Evolutionary conservation across 2,329 filamentous ascomycete species (phyloP), one percentile per base, ranked within the genome.

Genomic region (Aureobasidium sp.): DNA sequence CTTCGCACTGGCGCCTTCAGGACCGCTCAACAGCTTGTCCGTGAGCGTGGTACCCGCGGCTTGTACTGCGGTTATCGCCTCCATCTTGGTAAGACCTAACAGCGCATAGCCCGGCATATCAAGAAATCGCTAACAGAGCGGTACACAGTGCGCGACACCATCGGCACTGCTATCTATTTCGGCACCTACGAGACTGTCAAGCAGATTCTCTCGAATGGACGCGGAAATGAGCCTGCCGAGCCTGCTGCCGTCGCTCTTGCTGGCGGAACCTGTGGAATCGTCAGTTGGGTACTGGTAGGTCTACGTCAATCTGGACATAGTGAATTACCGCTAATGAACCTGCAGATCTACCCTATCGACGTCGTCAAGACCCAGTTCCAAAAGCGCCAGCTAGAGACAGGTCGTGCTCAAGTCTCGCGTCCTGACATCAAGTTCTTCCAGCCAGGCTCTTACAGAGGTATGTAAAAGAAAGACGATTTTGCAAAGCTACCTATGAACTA

Each of bases 141-240:
- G 15, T 41, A 22, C 45, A 27, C 66, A 90, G 89, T 92, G 69
- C 84, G 90, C 64, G 90, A 95, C 74, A 92, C 89, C 0, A 79
- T 94, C 64, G 90, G 90, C 60, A 95, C 90, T 1, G 84, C 85
- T 34, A 90, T 93, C 63, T 95, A 95, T 74, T 95, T 95, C 71
- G 90, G 89, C 77, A 92, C 90, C 34, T 95, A 95, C 73, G 90
- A 95, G 75, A 91, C 88, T 72, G 85, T 86, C 68, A 95, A 95
- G 72, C 90, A 94, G 73, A 76, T 93, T 27, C 82, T 91, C 66
- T 89, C 87, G 22, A 90, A 89, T 17, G 85, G 89, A 66, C 84
- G 88, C 52, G 87, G 88, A 66, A 82, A 82, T 64, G 86, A 87
- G 8, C 85, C 89, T n/a, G 90, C 88, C 53, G 89, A 88, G 69